Evolutionary conservation across 768 basidiomycete genomes (phyloP).

Genomic region (Leccinum subgranulosum): DNA sequence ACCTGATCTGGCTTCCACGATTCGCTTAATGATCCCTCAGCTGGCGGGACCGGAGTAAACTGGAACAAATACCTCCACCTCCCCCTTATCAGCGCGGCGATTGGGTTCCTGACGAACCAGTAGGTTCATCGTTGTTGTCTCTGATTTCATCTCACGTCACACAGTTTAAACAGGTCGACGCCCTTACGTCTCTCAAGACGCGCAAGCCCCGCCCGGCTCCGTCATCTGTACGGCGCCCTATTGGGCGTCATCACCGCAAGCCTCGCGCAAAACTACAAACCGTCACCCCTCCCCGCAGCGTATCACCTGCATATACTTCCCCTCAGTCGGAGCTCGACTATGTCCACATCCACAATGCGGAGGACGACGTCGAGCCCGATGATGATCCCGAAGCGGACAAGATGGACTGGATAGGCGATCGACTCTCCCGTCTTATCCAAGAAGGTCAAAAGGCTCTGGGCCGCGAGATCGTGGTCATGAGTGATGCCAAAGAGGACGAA

Average conservation of each 20-base stretch:
- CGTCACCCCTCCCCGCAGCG: constrained; percentile 26
- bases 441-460: constrained; percentile 77
- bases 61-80: constrained; percentile 46
- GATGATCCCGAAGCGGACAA: constrained; percentile 41
- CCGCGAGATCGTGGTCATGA: constrained; percentile 76
- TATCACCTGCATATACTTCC: constrained; percentile 28
- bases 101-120: constrained; percentile 46
- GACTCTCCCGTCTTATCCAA: constrained; percentile 65
- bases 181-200: constrained; percentile 37
- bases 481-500: constrained; percentile 69
- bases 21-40: constrained; percentile 34
- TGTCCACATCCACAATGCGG: constrained; percentile 24
- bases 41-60: constrained; percentile 76
- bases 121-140: constrained; percentile 12
- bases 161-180: constrained; percentile 31
- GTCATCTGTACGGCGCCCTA: constrained; percentile 33
- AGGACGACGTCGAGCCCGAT: constrained; percentile 34
- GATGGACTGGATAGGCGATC: constrained; percentile 84
- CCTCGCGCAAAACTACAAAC: constrained; percentile 24
- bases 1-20: not conserved
- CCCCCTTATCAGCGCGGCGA: constrained; percentile 65
- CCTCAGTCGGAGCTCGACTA: constrained; percentile 45
- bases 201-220: constrained; percentile 36
- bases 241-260: constrained; percentile 36
- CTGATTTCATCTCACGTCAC: constrained; percentile 11